These are phyloP conservation scores for Lecanicillium sp. DNA, from an alignment of 2,329 filamentous ascomycete species.

Conservation along the genomic window DNA sequence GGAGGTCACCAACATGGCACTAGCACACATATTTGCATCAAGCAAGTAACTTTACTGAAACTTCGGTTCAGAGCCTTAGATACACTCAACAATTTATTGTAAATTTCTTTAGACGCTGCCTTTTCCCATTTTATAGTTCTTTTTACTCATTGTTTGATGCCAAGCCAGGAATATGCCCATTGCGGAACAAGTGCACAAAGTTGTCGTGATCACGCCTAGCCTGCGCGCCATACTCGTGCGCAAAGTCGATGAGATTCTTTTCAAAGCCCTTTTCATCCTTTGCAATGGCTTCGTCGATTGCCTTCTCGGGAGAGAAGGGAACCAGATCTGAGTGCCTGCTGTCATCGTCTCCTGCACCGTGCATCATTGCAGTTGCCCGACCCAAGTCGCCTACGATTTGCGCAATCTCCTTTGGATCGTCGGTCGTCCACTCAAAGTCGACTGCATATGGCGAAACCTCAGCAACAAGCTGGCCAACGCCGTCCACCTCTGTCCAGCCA, in stretches of 20 bases:
- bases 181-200: conserved; percentile 5
- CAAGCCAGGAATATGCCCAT: conserved; percentile 1
- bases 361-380: conserved; percentile 4
- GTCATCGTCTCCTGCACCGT: conserved; percentile 4
- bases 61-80: too few species aligned
- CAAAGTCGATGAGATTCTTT: conserved; percentile 1
- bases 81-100: too few species aligned
- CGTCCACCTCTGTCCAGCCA: conserved; percentile 5
- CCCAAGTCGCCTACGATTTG: conserved; percentile 1
- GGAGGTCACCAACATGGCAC: too few species aligned
- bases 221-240: neutral
- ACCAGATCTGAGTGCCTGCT: conserved; percentile 2
- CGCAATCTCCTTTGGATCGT: conserved; percentile 1
- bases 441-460: conserved; percentile 4
- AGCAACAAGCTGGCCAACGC: conserved; percentile 1
- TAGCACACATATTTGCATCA: too few species aligned
- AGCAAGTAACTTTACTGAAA: too few species aligned
- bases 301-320: conserved; percentile 3
- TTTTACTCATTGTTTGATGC: too few species aligned
- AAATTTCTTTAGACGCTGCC: too few species aligned
- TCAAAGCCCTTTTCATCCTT: neutral
- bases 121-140: too few species aligned
- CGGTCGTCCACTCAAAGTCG: conserved; percentile 1
- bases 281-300: conserved; percentile 4
- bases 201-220: conserved; percentile 3